Evolutionary conservation across 345 rosid species (phyloP), one percentile per base, ranked within the genome.

Genomic region (Eucalyptus virginea): DNA sequence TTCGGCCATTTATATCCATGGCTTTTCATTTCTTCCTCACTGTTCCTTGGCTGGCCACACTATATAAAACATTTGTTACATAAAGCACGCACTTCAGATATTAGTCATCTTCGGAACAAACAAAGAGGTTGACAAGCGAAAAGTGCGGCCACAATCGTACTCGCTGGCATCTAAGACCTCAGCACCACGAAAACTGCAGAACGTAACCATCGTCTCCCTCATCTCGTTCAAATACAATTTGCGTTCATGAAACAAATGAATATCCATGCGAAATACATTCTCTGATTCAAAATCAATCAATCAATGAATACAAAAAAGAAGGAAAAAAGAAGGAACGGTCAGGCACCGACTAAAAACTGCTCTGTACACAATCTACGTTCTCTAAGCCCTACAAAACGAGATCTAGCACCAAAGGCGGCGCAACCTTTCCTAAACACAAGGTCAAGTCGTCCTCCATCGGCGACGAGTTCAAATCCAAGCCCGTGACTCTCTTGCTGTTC

Each of bases 381-480:
- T 45, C 87, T 45, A 45, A 48, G 52, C n/a, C 52, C 23, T 86
- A 86, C 87, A 86, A 34, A 51, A 86, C 56, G 52, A 86, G 87
- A 51, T 47, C 87, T 51, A 86, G 52, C 87, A 42, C 34, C 86
- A 40, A 26, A 15, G 65, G 51, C 42, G 90, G 81, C 12, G 89
- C 87, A 69, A 91, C 88, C 90, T 91, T 95, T 86, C 94, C 98
- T 51, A 94, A 90, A 91, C 89, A 91, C 90, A 96, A 88, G 92
- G 90, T 93, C 94, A 96, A 87, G 88, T 97, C 96, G 51, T 93
- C 93, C 91, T 95, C 98, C 23, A 88, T 83, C 3, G 96, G 97
- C 30, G 94, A 91, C 91, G 95, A 90, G 93, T 94, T 95, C 93
- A 98, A 92, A 92, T 98, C 99, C 93, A 95, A 86, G 88, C 93